Evolutionary conservation across 495 filamentous ascomycete genomes (phyloP), one percentile per base, ranked within the genome.

Genomic region (Aspergillus avenaceus): DNA sequence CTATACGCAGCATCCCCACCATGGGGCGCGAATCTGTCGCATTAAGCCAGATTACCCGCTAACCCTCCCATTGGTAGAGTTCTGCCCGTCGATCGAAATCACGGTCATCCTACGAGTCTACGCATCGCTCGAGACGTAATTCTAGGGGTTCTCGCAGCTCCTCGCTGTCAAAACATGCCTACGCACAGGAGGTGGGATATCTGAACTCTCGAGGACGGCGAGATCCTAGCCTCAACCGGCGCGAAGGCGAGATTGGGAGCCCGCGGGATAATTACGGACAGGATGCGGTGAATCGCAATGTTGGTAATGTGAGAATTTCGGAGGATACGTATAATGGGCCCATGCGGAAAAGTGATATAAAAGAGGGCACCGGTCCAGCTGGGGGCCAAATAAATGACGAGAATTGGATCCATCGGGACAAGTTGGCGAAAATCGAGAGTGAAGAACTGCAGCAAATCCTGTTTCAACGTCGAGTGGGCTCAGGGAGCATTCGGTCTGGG

Each of bases 331-430:
- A 41, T 27, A 50, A 54, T 47, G 52, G 60, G 41, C 31, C 61
- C 2, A 37, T 50, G 2, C 40, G 41, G 9, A 54, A 60, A 19
- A 42, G 52, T 11, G 64, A 64, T 2, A 31, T 42, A 29, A 45
- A 60, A 32, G 48, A 46, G 8, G 41, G 49, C 26, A 28, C 45
- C 42, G 21, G 45, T 45, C 8, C 31, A 21, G 36, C 52, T n/a
- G 27, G 61, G 27, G 56, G 55, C 12, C 59, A 63, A 5, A 53
- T 54, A 19, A 68, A 69, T 13, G 60, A 72, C 24, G 80, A 77
- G 56, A 78, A 81, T 37, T 97, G 93, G 93, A 97, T 98, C 50
- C 91, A 98, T 64, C 79, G 93, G 19, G 93, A 98, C 67, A 98
- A 97, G 69, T 70, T 98, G 40, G 91, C 90, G 26, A 79, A 82